These are phyloP conservation scores for thale cress (Arabidopsis thaliana) DNA, from an alignment of 345 rosid genomes.

Conservation along the genomic window TAIR10.1 NC_003074.8:22104501-22105000, in stretches of 20 bases:
- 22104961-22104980: conserved; percentile 95
- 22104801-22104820: conserved; percentile 84
- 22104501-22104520: neutral
- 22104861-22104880: neutral
- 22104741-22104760: conserved; percentile 87
- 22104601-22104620: conserved; percentile 96
- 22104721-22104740: conserved; percentile 55
- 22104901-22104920: conserved; percentile 99
- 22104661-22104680: conserved; percentile 46
- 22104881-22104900: conserved; percentile 82
- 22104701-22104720: conserved; percentile 7
- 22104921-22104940: conserved; percentile 71
- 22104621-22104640: conserved; percentile 87
- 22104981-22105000: conserved; percentile 93
- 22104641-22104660: conserved; percentile 95
- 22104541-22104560: conserved; percentile 58
- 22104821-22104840: conserved; percentile 11
- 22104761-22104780: conserved; percentile 78
- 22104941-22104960: conserved; percentile 70
- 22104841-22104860: neutral
- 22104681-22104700: conserved; percentile 26
- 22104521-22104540: neutral
- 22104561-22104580: conserved; percentile 79
- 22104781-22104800: conserved; percentile 87
- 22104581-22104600: conserved; percentile 92